Evolutionary conservation across 2,329 filamentous ascomycete species (phyloP).

Genomic region (Alternaria sp.): DNA sequence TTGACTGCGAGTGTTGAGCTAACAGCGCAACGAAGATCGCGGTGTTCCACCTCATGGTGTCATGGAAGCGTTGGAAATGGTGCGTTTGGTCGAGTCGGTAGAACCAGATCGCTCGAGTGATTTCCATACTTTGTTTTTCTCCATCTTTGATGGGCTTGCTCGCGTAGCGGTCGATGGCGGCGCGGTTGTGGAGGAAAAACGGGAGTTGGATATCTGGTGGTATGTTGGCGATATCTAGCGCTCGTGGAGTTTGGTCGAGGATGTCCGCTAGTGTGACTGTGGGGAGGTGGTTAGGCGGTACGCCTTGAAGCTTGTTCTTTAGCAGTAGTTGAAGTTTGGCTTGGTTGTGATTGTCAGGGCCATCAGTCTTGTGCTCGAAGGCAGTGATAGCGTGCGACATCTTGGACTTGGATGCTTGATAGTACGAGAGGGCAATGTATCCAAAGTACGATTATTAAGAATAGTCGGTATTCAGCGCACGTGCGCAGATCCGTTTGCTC

Average conservation of each 20-base stretch:
- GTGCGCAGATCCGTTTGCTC: neutral
- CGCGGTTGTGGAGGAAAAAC: conserved; percentile 27
- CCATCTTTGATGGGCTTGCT: conserved; percentile 17
- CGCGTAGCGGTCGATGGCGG: conserved; percentile 5
- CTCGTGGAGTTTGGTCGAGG: conserved; percentile 4
- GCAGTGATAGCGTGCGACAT: neutral
- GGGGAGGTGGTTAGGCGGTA: conserved; percentile 18
- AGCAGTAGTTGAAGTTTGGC: neutral
- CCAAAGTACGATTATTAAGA: neutral
- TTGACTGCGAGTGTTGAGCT: neutral
- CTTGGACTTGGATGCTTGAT: neutral
- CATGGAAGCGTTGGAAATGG: conserved; percentile 34
- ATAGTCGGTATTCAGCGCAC: neutral
- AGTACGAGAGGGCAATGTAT: neutral
- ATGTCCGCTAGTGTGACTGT: conserved; percentile 17
- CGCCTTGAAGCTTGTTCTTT: conserved; percentile 14
- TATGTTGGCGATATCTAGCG: conserved; percentile 17
- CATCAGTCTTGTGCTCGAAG: neutral
- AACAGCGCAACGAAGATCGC: conserved; percentile 27
- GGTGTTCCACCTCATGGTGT: conserved; percentile 31
- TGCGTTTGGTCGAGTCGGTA: conserved; percentile 22
- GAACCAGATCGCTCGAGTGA: conserved; percentile 32
- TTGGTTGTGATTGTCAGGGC: neutral
- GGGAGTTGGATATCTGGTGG: conserved; percentile 29
- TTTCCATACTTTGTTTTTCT: conserved; percentile 10